Conservation (phyloP, 2,329 filamentous ascomycete species). For the Pseudocercospora fuligena region DNA sequence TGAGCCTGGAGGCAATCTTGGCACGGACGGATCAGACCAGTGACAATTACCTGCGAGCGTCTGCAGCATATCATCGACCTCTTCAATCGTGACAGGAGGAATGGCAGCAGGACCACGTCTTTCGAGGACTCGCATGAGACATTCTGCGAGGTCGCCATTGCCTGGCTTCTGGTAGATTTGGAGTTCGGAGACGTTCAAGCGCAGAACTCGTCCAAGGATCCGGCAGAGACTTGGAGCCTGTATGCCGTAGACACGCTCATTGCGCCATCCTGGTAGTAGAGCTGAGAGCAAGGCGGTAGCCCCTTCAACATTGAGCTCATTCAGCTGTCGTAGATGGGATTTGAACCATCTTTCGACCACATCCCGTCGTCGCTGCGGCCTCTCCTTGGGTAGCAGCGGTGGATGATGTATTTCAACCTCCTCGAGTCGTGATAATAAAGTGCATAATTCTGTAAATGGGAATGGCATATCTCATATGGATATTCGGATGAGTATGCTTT, state of each 20-base stretch:
- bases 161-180: constrained; percentile 64
- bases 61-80: constrained; percentile 71
- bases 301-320: constrained; percentile 59
- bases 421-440: constrained; percentile 73
- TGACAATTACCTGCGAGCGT: constrained; percentile 68
- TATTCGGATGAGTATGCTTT: constrained; percentile 8
- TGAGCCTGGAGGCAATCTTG: constrained; percentile 27
- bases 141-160: constrained; percentile 71
- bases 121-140: constrained; percentile 67
- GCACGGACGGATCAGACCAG: constrained; percentile 71
- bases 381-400: constrained; percentile 43
- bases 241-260: constrained; percentile 77
- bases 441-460: constrained; percentile 72
- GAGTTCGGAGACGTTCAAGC: constrained; percentile 68
- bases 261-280: constrained; percentile 74
- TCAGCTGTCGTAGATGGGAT: constrained; percentile 63
- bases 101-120: constrained; percentile 55
- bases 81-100: constrained; percentile 65
- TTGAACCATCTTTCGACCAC: constrained; percentile 71
- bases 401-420: constrained; percentile 49
- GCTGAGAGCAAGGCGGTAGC: constrained; percentile 72
- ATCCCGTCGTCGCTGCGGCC: constrained; percentile 33
- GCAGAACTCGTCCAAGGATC: constrained; percentile 70
- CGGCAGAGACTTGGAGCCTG: constrained; percentile 65
- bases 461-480: constrained; percentile 59